Conservation (phyloP, 1,284 basidiomycete genomes). For the Cystobasidium slooffiae region DNA sequence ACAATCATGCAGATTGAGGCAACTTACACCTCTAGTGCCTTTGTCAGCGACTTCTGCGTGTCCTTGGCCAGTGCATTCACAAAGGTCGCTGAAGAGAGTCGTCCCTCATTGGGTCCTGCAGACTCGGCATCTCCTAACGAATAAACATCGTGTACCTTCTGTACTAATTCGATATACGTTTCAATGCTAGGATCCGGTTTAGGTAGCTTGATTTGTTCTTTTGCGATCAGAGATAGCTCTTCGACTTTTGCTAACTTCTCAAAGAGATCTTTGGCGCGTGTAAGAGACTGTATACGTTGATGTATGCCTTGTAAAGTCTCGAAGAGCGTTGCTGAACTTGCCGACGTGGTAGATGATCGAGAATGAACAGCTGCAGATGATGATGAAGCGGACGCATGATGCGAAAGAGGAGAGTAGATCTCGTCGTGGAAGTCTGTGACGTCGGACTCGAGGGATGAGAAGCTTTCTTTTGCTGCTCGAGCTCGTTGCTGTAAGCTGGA, state of each 20-base stretch:
- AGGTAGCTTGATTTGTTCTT: slow-evolving; percentile 39
- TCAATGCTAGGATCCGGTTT: slow-evolving; percentile 44
- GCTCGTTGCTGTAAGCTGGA: slow-evolving; percentile 22
- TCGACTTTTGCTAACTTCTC: slow-evolving; percentile 72
- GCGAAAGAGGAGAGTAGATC: slow-evolving; percentile 30
- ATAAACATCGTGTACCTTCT: slow-evolving; percentile 45
- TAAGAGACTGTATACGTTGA: slow-evolving; percentile 71
- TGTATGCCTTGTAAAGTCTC: slow-evolving; percentile 78
- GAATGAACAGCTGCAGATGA: slow-evolving; percentile 3
- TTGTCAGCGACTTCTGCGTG: slow-evolving; percentile 16
- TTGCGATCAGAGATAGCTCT: slow-evolving; percentile 66
- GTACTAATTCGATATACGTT: slow-evolving; percentile 48
- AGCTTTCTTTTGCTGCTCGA: slow-evolving; percentile 7
- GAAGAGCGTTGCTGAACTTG: slow-evolving; percentile 62
- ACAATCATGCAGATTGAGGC: background rate
- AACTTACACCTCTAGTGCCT: slow-evolving; percentile 27
- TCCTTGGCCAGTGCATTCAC: slow-evolving; percentile 20
- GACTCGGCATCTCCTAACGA: background rate
- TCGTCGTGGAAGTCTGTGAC: slow-evolving; percentile 42
- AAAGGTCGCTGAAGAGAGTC: slow-evolving; percentile 16
- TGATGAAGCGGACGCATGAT: slow-evolving; percentile 3
- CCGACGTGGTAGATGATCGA: slow-evolving; percentile 8
- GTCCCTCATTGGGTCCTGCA: too few relatives aligned
- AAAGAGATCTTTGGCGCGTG: slow-evolving; percentile 75
- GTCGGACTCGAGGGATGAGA: slow-evolving; percentile 33